Conservation (phyloP, 768 basidiomycete genomes). For the Agrocybe pediades region DNA sequence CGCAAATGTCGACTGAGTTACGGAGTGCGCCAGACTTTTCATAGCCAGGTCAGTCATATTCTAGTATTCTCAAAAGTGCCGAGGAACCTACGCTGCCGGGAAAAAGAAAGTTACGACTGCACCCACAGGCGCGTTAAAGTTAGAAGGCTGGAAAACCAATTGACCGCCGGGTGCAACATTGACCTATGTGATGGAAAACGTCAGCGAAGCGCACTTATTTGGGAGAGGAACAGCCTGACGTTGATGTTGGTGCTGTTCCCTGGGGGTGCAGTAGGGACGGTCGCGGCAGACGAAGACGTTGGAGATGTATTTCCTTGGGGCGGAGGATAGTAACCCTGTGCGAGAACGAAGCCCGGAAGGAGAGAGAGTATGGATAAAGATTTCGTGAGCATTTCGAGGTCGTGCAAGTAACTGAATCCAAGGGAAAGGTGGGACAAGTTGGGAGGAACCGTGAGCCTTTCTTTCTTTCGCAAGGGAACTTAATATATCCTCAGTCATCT, state of each 20-base stretch:
- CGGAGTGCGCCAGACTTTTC: slow-evolving; percentile 40
- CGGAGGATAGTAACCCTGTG: slow-evolving; percentile 32
- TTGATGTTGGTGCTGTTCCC: slow-evolving; percentile 36
- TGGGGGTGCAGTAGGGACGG: slow-evolving; percentile 41
- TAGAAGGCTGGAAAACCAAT: slow-evolving; percentile 45
- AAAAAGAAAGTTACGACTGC: slow-evolving; percentile 57
- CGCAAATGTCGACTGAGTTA: slow-evolving; percentile 58
- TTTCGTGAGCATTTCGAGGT: slow-evolving; percentile 21
- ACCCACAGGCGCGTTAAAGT: slow-evolving; percentile 49
- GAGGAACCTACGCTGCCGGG: slow-evolving; percentile 39
- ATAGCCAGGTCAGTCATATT: neutral
- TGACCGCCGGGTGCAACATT: slow-evolving; percentile 40
- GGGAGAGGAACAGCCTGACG: slow-evolving; percentile 20
- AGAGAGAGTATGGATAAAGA: slow-evolving; percentile 8
- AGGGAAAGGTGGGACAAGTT: slow-evolving; percentile 16
- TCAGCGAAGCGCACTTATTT: neutral
- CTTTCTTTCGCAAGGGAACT: slow-evolving; percentile 7
- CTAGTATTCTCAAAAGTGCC: slow-evolving; percentile 16
- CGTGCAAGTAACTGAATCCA: slow-evolving; percentile 15
- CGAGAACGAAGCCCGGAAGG: slow-evolving; percentile 36
- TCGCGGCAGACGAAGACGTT: slow-evolving; percentile 22
- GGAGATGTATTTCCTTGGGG: too few species aligned
- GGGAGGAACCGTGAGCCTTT: neutral
- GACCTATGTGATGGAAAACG: slow-evolving; percentile 29
- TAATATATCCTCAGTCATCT: slow-evolving; percentile 18